Conservation (phyloP, 2,329 filamentous ascomycete species). For the Beauveria scarabaeidicola region DNA sequence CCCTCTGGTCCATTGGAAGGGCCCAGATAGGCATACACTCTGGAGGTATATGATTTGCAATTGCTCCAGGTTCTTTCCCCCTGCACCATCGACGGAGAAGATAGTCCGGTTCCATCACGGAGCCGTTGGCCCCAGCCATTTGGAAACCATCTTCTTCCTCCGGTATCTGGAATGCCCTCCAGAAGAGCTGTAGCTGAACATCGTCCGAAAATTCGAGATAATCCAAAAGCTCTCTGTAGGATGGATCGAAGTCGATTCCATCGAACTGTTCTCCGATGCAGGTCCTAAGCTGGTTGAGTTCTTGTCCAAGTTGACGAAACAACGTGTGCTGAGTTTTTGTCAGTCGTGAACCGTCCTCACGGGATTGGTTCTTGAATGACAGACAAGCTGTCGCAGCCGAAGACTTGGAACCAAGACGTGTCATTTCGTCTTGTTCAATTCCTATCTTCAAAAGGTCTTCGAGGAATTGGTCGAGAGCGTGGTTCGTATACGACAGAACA, state of each 20-base stretch:
- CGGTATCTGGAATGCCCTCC: constrained; percentile 4
- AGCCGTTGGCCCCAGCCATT: background rate
- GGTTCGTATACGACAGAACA: constrained; percentile 61
- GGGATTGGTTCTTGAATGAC: constrained; percentile 12
- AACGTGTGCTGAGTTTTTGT: background rate
- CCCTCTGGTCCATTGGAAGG: constrained; percentile 31
- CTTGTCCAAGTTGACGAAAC: background rate
- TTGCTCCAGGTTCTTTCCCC: constrained; percentile 34
- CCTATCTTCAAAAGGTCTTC: constrained; percentile 55
- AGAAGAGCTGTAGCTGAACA: background rate
- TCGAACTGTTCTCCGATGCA: background rate
- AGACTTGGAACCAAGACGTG: constrained; percentile 55
- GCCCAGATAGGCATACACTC: constrained; percentile 39
- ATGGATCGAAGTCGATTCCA: background rate
- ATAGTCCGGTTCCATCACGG: constrained; percentile 27
- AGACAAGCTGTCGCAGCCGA: constrained; percentile 40
- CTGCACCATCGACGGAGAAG: constrained; percentile 45
- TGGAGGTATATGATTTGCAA: too few relatives aligned
- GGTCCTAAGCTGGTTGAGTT: background rate
- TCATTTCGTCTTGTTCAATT: constrained; percentile 40
- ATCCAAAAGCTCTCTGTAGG: background rate
- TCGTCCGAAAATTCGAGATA: constrained; percentile 6
- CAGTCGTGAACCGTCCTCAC: background rate
- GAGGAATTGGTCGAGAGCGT: constrained; percentile 57
- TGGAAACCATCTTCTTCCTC: background rate